Conservation (phyloP, 208 protist species). For the Phytomonas sp. region DNA sequence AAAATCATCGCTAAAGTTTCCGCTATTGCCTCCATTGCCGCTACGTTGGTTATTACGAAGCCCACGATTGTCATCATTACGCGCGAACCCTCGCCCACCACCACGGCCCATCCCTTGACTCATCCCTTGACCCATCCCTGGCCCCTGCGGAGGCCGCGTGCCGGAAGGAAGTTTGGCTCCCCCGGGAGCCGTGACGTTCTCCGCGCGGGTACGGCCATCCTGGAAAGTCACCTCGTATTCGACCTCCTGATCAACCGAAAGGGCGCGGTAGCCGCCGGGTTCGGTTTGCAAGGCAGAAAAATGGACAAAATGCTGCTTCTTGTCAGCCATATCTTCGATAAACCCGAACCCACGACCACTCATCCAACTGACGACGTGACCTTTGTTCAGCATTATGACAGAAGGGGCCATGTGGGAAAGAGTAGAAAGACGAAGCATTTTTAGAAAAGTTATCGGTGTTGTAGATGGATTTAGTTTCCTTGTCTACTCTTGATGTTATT, state of each 20-base stretch:
- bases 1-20: slow-evolving; percentile 80
- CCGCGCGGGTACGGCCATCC: slow-evolving; percentile 81
- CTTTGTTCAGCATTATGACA: slow-evolving; percentile 65
- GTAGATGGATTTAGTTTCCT: slow-evolving; percentile 6
- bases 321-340: slow-evolving; percentile 83
- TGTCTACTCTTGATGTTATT: background rate
- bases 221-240: slow-evolving; percentile 86
- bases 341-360: slow-evolving; percentile 87
- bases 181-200: slow-evolving; percentile 77
- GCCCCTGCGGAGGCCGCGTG: slow-evolving; percentile 54
- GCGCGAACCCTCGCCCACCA: slow-evolving; percentile 17
- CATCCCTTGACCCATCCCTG: slow-evolving; percentile 30
- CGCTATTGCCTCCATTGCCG: slow-evolving; percentile 28
- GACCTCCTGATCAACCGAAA: slow-evolving; percentile 81
- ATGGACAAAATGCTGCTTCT: slow-evolving; percentile 91
- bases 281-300: slow-evolving; percentile 88
- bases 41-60: slow-evolving; percentile 29
- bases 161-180: slow-evolving; percentile 80
- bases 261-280: slow-evolving; percentile 72
- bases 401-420: slow-evolving; percentile 49
- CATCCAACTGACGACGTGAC: slow-evolving; percentile 87
- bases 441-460: slow-evolving; percentile 3
- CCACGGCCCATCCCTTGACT: slow-evolving; percentile 17
- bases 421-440: slow-evolving; percentile 61
- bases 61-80: slow-evolving; percentile 37